Conservation (phyloP, 371 early-diverging fungal species). For the Cokeromyces recurvatus region DNA sequence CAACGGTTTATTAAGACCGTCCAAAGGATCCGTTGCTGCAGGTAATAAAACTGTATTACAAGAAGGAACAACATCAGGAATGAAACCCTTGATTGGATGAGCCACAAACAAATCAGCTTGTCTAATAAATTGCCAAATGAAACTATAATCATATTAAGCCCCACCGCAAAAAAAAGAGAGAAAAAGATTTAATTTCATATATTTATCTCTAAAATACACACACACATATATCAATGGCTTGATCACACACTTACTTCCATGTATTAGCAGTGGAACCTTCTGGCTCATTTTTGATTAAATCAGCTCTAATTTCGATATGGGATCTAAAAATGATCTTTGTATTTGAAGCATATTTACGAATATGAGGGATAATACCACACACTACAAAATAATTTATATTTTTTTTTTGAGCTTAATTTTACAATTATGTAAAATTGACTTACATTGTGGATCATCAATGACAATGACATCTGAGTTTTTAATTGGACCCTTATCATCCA, state of each 20-base stretch:
- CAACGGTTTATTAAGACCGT: slow-evolving; percentile 72
- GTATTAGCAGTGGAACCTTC: slow-evolving; percentile 58
- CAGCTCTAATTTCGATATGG: slow-evolving; percentile 81
- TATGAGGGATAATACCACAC: slow-evolving; percentile 71
- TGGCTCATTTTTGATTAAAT: slow-evolving; percentile 54
- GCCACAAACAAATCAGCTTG: slow-evolving; percentile 74
- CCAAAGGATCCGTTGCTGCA: slow-evolving; percentile 73
- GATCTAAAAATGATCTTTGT: slow-evolving; percentile 77
- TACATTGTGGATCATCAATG: slow-evolving; percentile 87
- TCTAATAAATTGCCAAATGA: slow-evolving; percentile 70
- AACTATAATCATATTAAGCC: slow-evolving; percentile 37
- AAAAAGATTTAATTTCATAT: no score
- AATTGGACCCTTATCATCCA: slow-evolving; percentile 62
- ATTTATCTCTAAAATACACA: no score
- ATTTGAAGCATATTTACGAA: slow-evolving; percentile 65
- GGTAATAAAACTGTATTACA: slow-evolving; percentile 66
- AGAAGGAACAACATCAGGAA: slow-evolving; percentile 66
- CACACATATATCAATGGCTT: no score
- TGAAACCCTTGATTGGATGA: slow-evolving; percentile 73
- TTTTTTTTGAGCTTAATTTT: slow-evolving; percentile 1
- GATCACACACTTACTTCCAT: slow-evolving; percentile 47
- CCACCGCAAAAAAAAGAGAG: no score
- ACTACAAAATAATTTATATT: slow-evolving; percentile 28
- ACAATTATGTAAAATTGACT: no score
- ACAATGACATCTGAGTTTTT: slow-evolving; percentile 70